Percentiles rank a stretch among this genome's conserved stretches.
These are phyloP conservation scores for Arabidopsis suecica DNA, from an alignment of 345 rosid species.

Conservation along the genomic window DNA sequence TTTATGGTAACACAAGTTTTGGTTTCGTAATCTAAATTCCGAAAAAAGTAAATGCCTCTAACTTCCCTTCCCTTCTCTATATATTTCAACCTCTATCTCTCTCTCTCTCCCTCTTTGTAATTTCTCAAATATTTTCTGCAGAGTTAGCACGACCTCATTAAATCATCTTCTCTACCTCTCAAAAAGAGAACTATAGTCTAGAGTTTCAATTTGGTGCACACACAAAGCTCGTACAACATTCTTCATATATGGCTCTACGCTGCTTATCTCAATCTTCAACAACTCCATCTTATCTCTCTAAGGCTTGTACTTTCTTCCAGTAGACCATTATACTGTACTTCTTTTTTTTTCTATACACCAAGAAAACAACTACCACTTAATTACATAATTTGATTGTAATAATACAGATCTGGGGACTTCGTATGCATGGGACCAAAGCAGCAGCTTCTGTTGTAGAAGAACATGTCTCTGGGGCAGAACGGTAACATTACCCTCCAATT, in stretches of 20 bases:
- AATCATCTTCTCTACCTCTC: conserved; percentile 6
- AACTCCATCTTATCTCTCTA: conserved; percentile 30
- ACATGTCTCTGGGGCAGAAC: conserved; percentile 25
- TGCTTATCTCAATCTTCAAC: conserved; percentile 28
- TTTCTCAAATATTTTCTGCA: not conserved
- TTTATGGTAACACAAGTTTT: not conserved
- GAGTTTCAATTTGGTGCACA: conserved; percentile 22
- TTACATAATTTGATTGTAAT: conserved; percentile 1
- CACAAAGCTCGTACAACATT: conserved; percentile 25
- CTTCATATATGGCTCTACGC: conserved; percentile 34
- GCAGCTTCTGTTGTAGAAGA: conserved; percentile 38
- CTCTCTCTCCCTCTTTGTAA: conserved; percentile 15
- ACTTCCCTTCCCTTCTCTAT: conserved; percentile 1
- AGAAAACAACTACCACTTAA: not conserved
- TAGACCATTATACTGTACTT: not conserved
- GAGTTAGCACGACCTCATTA: conserved; percentile 13
- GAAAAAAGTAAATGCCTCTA: conserved; percentile 1
- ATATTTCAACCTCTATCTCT: not conserved
- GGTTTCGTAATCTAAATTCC: not conserved
- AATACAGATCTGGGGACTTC: conserved; percentile 34
- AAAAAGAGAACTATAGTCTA: not conserved
- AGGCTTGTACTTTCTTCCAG: conserved; percentile 25
- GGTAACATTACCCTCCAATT: conserved; percentile 16
- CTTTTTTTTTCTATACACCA: not conserved
- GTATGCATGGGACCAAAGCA: conserved; percentile 46